Base-by-base conservation (phyloP, 345 rosid species). In the Lumnitzera racemosa region DNA sequence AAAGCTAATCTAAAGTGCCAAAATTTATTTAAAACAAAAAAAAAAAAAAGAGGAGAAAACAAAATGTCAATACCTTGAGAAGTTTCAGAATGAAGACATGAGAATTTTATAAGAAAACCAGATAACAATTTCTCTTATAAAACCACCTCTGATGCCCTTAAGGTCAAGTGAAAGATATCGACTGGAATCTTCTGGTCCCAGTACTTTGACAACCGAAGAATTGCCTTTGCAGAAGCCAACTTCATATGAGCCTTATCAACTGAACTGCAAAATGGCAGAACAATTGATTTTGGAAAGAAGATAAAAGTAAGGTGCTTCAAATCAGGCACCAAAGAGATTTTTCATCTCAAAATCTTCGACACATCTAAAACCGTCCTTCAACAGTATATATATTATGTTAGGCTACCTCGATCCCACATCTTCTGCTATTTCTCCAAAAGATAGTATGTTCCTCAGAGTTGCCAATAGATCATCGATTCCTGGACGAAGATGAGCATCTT, bases 191-290 rank as follows among this genome's bases (percentile, higher is more conserved):
- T 88, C 54, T 90, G 81, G 48, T 94, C 97, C 99, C 99, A 94
- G 56, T 77, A 86, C 72, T 76, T 87, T 46, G 97, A 80, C 50
- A 94, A 73, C 48, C 95, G 96, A 78, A 94, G 87, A 78, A 90
- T 80, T 24, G 95, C 95, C 81, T 94, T 94, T 13, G 97, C 97
- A 71, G 96, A 78, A 76, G 99, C 90, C 74, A 94, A 85, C 80
- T 74, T 86, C 77, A 94, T 72, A 71, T 94, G 97, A 53, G 95
- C 86, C 79, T 84, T 88, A 73, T 94, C 96, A 61, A 86, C 85
- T 68, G 69, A 72, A 62, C 99, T 94, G 96, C 65, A 74, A 71
- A 58, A 80, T 51, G 15, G 41, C 49, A 41, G 49, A 66, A 16
- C 43, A 72, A 53, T 46, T 63, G 54, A 6, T 53, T 55, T 58